Evolutionary conservation across 352 stramenopile species (phyloP), one percentile per base, ranked within the genome.

Genomic region (Pythium pectinolyticum): DNA sequence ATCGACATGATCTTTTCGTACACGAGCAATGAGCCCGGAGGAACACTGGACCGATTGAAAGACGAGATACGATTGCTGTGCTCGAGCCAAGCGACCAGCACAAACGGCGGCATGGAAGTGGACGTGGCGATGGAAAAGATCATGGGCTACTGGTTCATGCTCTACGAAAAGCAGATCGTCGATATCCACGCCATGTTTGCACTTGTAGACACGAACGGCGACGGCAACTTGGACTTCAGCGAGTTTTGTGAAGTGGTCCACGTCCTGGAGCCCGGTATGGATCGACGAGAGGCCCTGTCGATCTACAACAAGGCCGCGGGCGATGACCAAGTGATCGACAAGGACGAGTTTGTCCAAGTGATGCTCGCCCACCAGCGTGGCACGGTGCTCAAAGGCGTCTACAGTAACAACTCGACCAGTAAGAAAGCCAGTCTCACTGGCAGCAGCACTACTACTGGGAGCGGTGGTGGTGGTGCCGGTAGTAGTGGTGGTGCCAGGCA

Each of bases 1-100:
- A 77, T 90, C 28, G 78, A 92, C n/a, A 53, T 89, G 28, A 80
- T 86, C 7, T 92, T 92, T 58, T 89, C 83, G 2, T 88, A 81
- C 40, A 87, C 67, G 20, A 57, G 66, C 22, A 84, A 80, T 7
- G 77, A 86, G 0, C 56, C 66, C 12, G 68, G 71, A 12, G 75
- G 75, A 0, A 68, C 68, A 12, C 58, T 89, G 0, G 77, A 74
- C 10, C 67, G 74, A 12, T 57, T 92, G 2, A 84, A 89, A 60
- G 80, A 88, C 35, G 81, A 88, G 35, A 76, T 87, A 39, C 65
- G 67, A 0, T 45, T 74, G 56, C 56, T 69, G n/a, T 78, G 73
- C 48, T 35, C 51, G 5, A 61, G 67, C 15, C 75, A 62, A 39
- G 34, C 60, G 0, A 63, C 50, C n/a, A 63, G 28, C 25, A 27